phyloP scores from a whole-genome alignment of 139 green algal genomes.

The Chloropicon primus region DNA sequence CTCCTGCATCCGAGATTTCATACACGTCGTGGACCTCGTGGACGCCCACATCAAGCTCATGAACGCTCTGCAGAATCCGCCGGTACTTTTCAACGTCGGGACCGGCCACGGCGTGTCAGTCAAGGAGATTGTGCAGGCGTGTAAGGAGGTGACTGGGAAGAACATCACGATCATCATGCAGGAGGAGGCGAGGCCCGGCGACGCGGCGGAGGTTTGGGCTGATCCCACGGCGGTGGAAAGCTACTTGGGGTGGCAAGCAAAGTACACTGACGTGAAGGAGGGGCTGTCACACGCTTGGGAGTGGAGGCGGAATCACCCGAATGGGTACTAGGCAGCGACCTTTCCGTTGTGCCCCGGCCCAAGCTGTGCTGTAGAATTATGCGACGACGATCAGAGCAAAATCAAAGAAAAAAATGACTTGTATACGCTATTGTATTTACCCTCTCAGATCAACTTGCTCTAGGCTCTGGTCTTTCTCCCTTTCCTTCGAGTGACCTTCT shows the following conservation, averaged over 20 bases:
- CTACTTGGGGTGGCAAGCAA: slow-evolving; percentile 29
- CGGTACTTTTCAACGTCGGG: slow-evolving; percentile 51
- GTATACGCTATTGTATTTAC: too few species aligned
- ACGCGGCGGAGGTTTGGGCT: slow-evolving; percentile 22
- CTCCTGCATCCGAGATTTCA: slow-evolving; percentile 53
- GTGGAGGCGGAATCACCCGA: slow-evolving; percentile 24
- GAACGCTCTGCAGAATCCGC: slow-evolving; percentile 27
- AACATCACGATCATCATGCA: slow-evolving; percentile 30
- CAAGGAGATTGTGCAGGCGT: slow-evolving; percentile 34
- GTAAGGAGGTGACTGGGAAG: slow-evolving; percentile 22
- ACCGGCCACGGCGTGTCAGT: slow-evolving; percentile 40
- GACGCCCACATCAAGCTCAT: slow-evolving; percentile 39
- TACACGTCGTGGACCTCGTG: slow-evolving; percentile 61
- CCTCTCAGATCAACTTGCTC: too few species aligned
- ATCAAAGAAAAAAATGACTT: too few species aligned
- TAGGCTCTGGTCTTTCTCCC: background rate
- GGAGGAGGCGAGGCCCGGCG: slow-evolving; percentile 24
- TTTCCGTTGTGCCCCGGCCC: too few species aligned
- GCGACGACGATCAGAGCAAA: too few species aligned
- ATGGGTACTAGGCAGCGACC: slow-evolving; percentile 23
- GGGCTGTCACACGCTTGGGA: slow-evolving; percentile 31
- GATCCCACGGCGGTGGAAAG: slow-evolving; percentile 24
- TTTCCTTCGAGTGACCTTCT: background rate
- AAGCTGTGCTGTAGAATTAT: too few species aligned
- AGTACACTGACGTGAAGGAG: slow-evolving; percentile 28